phyloP scores from a whole-genome alignment of 129 eudicot species.

The Rutidosis leptorrhynchoides region DNA sequence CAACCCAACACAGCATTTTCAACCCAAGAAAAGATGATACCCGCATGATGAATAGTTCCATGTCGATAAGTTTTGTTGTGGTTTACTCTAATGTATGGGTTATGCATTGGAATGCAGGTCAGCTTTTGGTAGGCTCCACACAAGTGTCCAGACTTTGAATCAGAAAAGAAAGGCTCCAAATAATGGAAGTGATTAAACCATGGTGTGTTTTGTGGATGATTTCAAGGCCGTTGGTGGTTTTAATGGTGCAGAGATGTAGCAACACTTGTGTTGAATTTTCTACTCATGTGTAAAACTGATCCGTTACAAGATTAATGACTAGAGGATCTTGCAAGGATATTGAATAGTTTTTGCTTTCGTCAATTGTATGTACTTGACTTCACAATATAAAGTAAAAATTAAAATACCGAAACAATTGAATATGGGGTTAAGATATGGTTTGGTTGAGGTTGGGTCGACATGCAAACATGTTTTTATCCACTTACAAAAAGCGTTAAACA shows the following conservation, averaged over 20 bases:
- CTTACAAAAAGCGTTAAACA: background rate
- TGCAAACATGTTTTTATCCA: background rate
- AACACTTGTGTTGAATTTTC: background rate
- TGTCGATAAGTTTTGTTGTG: too few relatives aligned
- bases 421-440: too few relatives aligned
- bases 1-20: too few relatives aligned
- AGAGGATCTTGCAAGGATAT: too few relatives aligned
- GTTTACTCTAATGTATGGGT: background rate
- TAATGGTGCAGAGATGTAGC: background rate
- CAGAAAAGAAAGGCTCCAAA: background rate
- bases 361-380: too few relatives aligned
- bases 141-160: background rate
- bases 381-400: too few relatives aligned
- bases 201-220: background rate
- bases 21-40: too few relatives aligned
- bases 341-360: too few relatives aligned
- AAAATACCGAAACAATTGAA: too few relatives aligned
- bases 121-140: conserved; percentile 52
- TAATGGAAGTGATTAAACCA: background rate
- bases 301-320: too few relatives aligned
- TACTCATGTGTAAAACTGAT: background rate
- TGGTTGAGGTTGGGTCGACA: background rate
- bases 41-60: too few relatives aligned
- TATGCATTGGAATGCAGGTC: conserved; percentile 51
- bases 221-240: background rate